Evolutionary conservation across 75 land plant genomes (phyloP).

Genomic region (Azolla pinnata): DNA sequence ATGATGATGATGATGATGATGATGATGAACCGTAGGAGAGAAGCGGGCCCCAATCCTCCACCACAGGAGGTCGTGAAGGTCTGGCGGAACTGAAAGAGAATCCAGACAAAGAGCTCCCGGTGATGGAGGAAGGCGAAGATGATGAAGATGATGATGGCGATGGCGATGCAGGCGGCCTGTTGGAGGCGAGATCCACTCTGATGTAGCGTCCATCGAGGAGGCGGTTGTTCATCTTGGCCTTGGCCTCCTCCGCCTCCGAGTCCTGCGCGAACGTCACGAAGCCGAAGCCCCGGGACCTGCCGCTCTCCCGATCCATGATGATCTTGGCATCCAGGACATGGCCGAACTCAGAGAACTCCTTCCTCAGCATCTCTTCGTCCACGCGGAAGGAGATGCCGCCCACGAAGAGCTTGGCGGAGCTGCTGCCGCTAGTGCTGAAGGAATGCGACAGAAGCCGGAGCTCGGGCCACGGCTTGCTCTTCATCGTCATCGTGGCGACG

Average conservation of each 20-base stretch:
- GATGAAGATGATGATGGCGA: background rate
- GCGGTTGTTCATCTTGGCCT: background rate
- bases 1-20: no score
- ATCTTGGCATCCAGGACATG: conserved; percentile 22
- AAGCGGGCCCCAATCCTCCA: conserved; percentile 2
- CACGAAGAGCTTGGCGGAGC: conserved; percentile 18
- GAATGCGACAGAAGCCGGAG: background rate
- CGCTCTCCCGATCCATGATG: conserved; percentile 19
- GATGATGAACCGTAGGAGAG: background rate
- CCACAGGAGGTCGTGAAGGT: background rate
- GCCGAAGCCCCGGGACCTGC: conserved; percentile 29
- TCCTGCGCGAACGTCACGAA: conserved; percentile 19
- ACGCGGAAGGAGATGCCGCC: conserved; percentile 20
- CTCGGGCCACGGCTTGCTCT: no score
- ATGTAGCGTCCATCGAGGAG: conserved; percentile 4
- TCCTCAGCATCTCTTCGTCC: conserved; percentile 15
- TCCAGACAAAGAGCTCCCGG: background rate
- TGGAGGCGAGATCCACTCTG: background rate
- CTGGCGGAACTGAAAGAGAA: background rate
- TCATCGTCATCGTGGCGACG: no score
- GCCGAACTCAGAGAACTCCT: conserved; percentile 20
- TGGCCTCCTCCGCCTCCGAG: background rate
- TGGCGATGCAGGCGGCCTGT: background rate
- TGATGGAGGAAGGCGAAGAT: background rate
- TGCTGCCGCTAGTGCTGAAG: background rate